Conservation (phyloP, 2,329 filamentous ascomycete genomes). For the Penicillium olsonii region DNA sequence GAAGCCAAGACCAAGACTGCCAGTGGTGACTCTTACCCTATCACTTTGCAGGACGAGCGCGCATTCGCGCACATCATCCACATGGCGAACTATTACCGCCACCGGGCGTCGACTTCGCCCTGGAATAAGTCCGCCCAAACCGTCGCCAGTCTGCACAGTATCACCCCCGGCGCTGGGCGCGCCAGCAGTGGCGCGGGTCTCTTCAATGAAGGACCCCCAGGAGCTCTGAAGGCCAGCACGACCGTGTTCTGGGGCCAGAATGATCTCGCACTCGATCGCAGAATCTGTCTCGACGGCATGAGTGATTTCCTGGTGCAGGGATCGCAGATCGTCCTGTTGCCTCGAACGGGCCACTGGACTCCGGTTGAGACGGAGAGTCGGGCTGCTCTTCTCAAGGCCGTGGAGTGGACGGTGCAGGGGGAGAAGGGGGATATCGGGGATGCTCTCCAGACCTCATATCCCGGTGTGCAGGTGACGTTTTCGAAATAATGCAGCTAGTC, state of each 20-base stretch:
- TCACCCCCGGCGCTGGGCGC: constrained; percentile 39
- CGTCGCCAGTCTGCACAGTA: constrained; percentile 49
- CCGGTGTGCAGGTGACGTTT: constrained; percentile 32
- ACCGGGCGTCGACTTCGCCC: constrained; percentile 45
- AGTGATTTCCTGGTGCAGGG: constrained; percentile 52
- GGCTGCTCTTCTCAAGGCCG: constrained; percentile 43
- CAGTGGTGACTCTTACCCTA: constrained; percentile 40
- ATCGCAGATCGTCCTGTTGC: constrained; percentile 54
- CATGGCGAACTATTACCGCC: constrained; percentile 57
- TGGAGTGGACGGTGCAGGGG: constrained; percentile 41
- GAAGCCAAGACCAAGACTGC: constrained; percentile 44
- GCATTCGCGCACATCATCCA: constrained; percentile 51
- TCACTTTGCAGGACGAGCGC: constrained; percentile 42
- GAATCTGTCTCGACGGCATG: constrained; percentile 55
- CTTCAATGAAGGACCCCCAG: constrained; percentile 48
- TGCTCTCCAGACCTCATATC: constrained; percentile 34
- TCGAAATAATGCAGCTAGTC: constrained; percentile 27
- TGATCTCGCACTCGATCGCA: constrained; percentile 54
- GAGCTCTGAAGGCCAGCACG: constrained; percentile 52
- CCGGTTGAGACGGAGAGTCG: constrained; percentile 50
- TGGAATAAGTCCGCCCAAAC: constrained; percentile 58
- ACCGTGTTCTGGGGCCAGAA: constrained; percentile 57
- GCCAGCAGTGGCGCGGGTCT: constrained; percentile 43
- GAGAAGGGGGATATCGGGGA: constrained; percentile 39
- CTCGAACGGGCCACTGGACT: constrained; percentile 56